These are phyloP conservation scores for Rhodotorula sp. DNA, from an alignment of 1,284 basidiomycete genomes.

Conservation along the genomic window DNA sequence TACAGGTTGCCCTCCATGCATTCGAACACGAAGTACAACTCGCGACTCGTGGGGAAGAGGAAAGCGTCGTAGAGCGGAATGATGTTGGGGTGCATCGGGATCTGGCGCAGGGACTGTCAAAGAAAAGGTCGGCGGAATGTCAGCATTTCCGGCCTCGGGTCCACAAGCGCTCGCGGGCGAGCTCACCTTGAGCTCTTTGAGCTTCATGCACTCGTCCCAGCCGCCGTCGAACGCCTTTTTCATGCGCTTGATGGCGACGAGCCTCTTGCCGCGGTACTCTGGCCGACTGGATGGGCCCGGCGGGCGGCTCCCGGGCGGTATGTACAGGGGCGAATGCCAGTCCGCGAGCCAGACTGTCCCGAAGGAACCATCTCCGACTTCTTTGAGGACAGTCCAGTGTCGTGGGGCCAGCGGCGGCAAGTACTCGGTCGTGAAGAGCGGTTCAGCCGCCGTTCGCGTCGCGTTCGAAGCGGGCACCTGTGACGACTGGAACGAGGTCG, in stretches of 20 bases:
- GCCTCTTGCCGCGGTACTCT: slow-evolving; percentile 88
- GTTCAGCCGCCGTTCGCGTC: not conserved
- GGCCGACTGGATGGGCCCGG: slow-evolving; percentile 71
- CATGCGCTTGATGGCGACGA: slow-evolving; percentile 98
- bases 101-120: slow-evolving; percentile 82
- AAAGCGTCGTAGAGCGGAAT: slow-evolving; percentile 99
- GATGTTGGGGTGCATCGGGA: slow-evolving; percentile 93
- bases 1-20: slow-evolving; percentile 99
- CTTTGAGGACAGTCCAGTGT: slow-evolving; percentile 65
- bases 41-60: slow-evolving; percentile 84
- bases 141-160: no score
- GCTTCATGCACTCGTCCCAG: slow-evolving; percentile 91
- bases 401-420: slow-evolving; percentile 46
- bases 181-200: slow-evolving; percentile 91
- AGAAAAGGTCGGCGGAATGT: not conserved
- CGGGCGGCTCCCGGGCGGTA: slow-evolving; percentile 60
- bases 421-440: slow-evolving; percentile 17
- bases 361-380: slow-evolving; percentile 92
- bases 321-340: slow-evolving; percentile 91
- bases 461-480: not conserved
- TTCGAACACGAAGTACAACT: slow-evolving; percentile 99
- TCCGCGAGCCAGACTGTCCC: slow-evolving; percentile 98
- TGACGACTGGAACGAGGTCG: not conserved
- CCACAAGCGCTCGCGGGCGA: not conserved
- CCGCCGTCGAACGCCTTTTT: slow-evolving; percentile 95